Evolutionary conservation across 139 green algal genomes (phyloP).

Genomic region (Monoraphidium neglectum): DNA sequence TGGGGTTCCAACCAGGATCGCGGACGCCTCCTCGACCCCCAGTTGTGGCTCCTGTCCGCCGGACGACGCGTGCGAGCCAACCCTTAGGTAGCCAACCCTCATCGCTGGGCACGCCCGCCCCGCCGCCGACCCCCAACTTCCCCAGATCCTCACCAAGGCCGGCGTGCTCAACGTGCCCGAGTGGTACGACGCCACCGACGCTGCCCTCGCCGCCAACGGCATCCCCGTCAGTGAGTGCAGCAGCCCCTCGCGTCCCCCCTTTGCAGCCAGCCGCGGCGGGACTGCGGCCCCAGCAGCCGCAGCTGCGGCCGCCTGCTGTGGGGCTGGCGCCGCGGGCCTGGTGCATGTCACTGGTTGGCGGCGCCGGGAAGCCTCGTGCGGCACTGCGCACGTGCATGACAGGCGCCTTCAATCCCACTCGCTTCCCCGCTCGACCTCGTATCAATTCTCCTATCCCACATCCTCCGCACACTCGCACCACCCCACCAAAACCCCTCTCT

Average conservation of each 20-base stretch:
- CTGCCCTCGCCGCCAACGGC: slow-evolving; percentile 45
- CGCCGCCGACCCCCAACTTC: not conserved
- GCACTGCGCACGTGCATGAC: no score
- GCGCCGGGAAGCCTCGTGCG: no score
- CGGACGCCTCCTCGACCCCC: not conserved
- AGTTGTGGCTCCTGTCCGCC: not conserved
- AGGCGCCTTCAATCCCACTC: no score
- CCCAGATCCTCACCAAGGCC: slow-evolving; percentile 71
- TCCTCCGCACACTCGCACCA: no score
- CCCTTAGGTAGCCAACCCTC: not conserved
- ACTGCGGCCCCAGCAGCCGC: no score
- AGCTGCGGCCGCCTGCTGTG: no score
- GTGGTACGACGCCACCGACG: slow-evolving; percentile 87
- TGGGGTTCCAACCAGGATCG: not conserved
- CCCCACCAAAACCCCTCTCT: no score
- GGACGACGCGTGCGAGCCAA: not conserved
- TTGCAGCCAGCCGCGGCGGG: not conserved
- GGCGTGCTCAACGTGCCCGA: slow-evolving; percentile 77
- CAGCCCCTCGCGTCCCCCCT: not conserved
- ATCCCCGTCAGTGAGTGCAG: slow-evolving; percentile 8
- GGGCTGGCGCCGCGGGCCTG: no score
- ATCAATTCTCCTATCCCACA: no score
- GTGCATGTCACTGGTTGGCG: no score
- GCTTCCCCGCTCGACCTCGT: no score
- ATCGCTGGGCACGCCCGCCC: not conserved